phyloP scores from a whole-genome alignment of 331 rosid genomes.

The Ulmus americana region DNA sequence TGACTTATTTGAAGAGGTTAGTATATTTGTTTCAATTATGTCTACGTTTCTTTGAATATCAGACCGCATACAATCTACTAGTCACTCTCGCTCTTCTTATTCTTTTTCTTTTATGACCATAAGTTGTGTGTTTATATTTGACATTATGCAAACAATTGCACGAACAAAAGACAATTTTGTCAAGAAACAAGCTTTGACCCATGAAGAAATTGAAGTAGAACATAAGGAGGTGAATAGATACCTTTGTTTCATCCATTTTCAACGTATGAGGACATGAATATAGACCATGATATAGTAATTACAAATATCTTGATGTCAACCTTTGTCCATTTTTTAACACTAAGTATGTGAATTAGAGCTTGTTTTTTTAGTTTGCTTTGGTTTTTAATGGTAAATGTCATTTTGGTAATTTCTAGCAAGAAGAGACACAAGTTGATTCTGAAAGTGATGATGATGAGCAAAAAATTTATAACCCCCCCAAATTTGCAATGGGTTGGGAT shows the following conservation, averaged over 20 bases:
- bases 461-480: constrained; percentile 93
- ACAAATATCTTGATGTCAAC: background rate
- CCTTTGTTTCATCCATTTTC: constrained; percentile 4
- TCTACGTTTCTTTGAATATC: background rate
- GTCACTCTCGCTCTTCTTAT: background rate
- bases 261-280: background rate
- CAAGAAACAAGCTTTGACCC: constrained; percentile 91
- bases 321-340: background rate
- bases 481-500: constrained; percentile 99
- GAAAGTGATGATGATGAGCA: constrained; percentile 97
- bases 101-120: background rate
- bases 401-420: constrained; percentile 41
- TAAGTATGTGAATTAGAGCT: background rate
- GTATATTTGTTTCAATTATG: constrained; percentile 18
- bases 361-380: constrained; percentile 3
- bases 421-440: constrained; percentile 79
- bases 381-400: constrained; percentile 6
- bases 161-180: constrained; percentile 83
- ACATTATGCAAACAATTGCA: constrained; percentile 51
- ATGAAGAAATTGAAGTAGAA: constrained; percentile 94
- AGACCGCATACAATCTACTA: constrained; percentile 7
- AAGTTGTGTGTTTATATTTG: constrained; percentile 22
- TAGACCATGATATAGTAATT: background rate
- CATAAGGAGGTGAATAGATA: constrained; percentile 70
- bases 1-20: constrained; percentile 66